Base-by-base conservation (phyloP, 2,329 filamentous ascomycete species). In the Hirsutella thompsonii region DNA sequence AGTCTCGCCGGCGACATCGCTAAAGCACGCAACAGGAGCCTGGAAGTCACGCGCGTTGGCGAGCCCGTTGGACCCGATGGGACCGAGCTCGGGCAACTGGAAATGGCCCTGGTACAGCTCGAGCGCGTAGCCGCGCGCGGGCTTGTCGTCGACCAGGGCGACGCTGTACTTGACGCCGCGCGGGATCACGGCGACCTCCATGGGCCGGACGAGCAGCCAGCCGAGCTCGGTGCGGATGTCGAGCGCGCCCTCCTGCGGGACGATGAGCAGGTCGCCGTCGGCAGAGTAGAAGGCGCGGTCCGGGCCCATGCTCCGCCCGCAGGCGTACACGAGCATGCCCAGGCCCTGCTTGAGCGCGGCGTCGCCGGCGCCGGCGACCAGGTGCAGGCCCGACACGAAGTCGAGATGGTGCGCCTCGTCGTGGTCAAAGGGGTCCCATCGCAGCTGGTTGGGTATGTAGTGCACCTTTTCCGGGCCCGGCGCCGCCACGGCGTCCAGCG, bases 201-300 rank as follows among this genome's bases (percentile, higher is more conserved):
- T 81, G 2, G 83, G 83, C 41, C 83, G 72, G n/a, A 89, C 77
- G 35, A 85, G 71, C 5, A 90, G 64, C 53, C 72, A 74, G 36
- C 84, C 85, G 37, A 89, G 67, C 59, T 90, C 84, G 1, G 84
- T 90, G 52, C 80, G 75, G 46, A 90, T 81, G 52, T 89, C 82
- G 32, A 90, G 63, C 13, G 71, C 69, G 2, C 84, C 84, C 47
- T 83, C 74, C 55, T 90, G 84, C 2, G 81, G 70, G 13, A 90
- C 81, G 46, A 90, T 79, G 42, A 89, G 61, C 51, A 86, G 74
- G 56, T 90, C 84, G 11, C 84, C 84, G 54, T 90, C 84, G 0
- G 86, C 81, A 3, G 82, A 89, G 68, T 90, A 93, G 58, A 89
- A 93, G 0, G 85, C 85, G 38, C 81, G 69, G 32, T 74, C 73